Conservation (phyloP, 2,329 filamentous ascomycete species). For the Sporothrix inflata region DNA sequence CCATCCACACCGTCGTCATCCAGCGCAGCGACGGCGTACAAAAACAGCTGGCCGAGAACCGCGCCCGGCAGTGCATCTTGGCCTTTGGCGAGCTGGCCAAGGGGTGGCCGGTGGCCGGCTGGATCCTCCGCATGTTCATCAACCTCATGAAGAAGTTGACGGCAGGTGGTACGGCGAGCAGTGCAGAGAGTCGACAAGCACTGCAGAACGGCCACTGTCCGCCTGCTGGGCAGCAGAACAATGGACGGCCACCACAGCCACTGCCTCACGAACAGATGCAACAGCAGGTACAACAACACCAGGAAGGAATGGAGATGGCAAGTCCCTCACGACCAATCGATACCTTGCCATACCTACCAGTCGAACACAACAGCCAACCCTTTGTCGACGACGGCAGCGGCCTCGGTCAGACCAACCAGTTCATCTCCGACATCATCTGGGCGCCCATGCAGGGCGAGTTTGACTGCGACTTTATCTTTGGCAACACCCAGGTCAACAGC, state of each 20-base stretch:
- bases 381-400: constrained; percentile 3
- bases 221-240: not conserved
- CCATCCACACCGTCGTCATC: constrained; percentile 20
- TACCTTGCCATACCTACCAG: not conserved
- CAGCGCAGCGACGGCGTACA: constrained; percentile 16
- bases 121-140: constrained; percentile 19
- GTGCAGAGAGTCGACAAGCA: not conserved
- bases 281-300: not conserved
- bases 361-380: not conserved
- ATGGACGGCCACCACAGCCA: not conserved
- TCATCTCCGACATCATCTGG: constrained; percentile 22
- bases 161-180: not conserved
- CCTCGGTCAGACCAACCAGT: constrained; percentile 8
- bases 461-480: constrained; percentile 23
- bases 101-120: constrained; percentile 18
- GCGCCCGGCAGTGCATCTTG: constrained; percentile 16
- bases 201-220: not conserved
- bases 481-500: constrained; percentile 11
- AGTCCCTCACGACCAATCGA: not conserved
- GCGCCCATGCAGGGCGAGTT: constrained; percentile 13
- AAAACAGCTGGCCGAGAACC: constrained; percentile 24
- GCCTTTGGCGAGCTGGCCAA: constrained; percentile 18
- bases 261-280: not conserved
- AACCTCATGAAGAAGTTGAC: constrained; percentile 25
- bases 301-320: not conserved